Base-by-base conservation (phyloP, 2,329 filamentous ascomycete genomes). In the Fusarium dlaminii region DNA sequence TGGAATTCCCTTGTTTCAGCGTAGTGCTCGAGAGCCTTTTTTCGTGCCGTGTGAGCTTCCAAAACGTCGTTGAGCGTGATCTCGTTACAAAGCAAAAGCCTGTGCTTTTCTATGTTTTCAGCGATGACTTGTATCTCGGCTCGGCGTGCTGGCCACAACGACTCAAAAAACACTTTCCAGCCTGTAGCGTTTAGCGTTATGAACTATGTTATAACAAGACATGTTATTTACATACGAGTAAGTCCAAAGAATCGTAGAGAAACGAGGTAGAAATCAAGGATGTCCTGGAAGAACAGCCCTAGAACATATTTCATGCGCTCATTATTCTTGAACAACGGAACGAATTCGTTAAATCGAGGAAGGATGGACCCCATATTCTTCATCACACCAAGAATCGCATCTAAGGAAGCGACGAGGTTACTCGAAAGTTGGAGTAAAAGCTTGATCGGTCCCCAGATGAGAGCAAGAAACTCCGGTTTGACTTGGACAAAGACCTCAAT, bases 381-480 rank as follows among this genome's bases (percentile, higher is more conserved):
- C 13, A 58, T 64, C 14, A 43, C 37, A 3, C 27, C n/a, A 0
- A 62, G 6, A 8, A 71, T 32, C 6, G 64, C 65, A n/a, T 71
- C 59, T 4, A 71, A 39, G 2, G 65, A 58, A 5, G 39, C 22
- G 2, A 22, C 24, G 9, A 68, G 12, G 1, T 46, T 65, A 20
- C 68, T 68, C 7, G 51, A 40, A 7, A 36, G 15, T 8, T 49
- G 57, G 0, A 59, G 45, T 11, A 72, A 48, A 0, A 74, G 37
- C 17, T 64, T 70, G 3, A 74, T 64, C 1, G 71, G 69, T 0
- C 71, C 69, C 66, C 71, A 74, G 18, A 74, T 61, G 4, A 70
- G 58, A 20, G 54, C 49, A 5, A 74, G 1, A 2, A 74, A 56
- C 14, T 74, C 71, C 0, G 71, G 65, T 1, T 74, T 66, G 0